phyloP scores from a whole-genome alignment of 2,329 filamentous ascomycete genomes.

The Ilyonectria robusta region DNA sequence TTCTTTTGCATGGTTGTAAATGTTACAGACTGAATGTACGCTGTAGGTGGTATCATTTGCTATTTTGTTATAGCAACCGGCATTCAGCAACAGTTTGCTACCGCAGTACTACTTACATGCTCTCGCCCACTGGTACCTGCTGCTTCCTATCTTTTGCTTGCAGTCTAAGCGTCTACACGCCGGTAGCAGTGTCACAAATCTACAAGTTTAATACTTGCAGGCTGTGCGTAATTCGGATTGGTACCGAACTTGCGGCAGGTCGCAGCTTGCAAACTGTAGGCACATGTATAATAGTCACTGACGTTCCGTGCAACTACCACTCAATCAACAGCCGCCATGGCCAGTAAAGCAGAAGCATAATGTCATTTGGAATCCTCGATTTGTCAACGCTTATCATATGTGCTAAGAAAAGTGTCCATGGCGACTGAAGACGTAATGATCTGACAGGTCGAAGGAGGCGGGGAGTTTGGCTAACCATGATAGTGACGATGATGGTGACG shows the following conservation, averaged over 20 bases:
- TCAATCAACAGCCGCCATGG: neutral
- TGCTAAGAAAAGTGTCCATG: neutral
- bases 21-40: neutral
- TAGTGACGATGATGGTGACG: conserved; percentile 29
- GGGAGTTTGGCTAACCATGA: neutral
- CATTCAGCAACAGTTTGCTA: no score
- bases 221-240: no score
- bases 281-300: neutral
- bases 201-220: no score
- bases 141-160: no score
- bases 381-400: neutral
- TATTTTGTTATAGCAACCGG: no score
- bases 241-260: neutral
- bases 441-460: conserved; percentile 7
- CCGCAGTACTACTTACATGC: no score
- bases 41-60: no score
- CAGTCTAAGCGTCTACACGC: no score
- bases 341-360: neutral
- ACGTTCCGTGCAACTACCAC: neutral
- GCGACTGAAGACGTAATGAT: conserved; percentile 17
- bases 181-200: no score
- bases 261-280: neutral
- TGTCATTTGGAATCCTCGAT: neutral
- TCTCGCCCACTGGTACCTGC: no score
- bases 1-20: neutral